These are phyloP conservation scores for Fulvia fulva DNA, from an alignment of 2,329 filamentous ascomycete species.

Conservation along the genomic window DNA sequence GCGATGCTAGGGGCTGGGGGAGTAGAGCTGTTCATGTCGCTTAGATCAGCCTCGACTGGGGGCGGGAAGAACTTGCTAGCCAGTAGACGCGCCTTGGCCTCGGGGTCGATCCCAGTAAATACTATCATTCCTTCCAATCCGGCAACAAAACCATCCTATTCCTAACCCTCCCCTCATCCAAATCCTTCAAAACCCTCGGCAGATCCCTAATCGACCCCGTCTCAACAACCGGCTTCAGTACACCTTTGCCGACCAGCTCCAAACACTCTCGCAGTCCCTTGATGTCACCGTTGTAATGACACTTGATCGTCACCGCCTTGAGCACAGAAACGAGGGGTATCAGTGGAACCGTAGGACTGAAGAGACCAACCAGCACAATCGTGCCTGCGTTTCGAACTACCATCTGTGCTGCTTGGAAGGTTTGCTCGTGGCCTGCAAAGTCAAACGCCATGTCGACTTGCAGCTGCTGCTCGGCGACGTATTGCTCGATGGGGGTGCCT, in stretches of 20 bases:
- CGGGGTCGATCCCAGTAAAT: too few relatives aligned
- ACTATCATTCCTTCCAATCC: neutral
- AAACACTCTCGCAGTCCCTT: neutral
- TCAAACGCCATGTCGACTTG: neutral
- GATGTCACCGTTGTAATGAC: neutral
- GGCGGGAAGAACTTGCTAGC: too few relatives aligned
- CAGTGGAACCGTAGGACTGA: neutral
- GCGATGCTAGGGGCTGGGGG: too few relatives aligned
- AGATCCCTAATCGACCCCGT: neutral
- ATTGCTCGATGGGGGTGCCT: neutral
- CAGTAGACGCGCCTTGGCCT: too few relatives aligned
- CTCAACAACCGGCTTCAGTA: neutral
- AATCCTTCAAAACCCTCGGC: neutral
- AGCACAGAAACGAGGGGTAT: neutral
- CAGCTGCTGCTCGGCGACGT: neutral
- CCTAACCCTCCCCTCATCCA: neutral
- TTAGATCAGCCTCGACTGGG: too few relatives aligned
- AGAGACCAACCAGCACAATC: neutral
- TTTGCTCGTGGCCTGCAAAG: neutral
- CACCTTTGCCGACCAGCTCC: neutral
- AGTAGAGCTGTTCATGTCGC: too few relatives aligned
- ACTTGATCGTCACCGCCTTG: neutral
- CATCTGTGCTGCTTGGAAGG: neutral
- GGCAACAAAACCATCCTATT: neutral
- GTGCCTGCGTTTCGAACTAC: neutral